phyloP scores from a whole-genome alignment of 192 early-diverging fungal species.

The Chytriomyces sp. region DNA sequence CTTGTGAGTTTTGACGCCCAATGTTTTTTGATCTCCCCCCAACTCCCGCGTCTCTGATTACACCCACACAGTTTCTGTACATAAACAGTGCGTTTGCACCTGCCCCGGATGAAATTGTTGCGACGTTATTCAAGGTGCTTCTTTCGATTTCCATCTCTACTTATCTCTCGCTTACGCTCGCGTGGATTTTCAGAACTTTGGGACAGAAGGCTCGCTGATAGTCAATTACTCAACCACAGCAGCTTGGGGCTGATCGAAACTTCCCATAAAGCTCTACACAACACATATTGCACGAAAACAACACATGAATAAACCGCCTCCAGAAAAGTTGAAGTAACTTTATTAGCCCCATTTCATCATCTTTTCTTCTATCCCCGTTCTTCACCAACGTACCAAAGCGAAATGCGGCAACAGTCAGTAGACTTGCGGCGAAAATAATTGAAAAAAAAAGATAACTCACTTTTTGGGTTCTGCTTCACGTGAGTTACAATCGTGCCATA shows the following conservation, averaged over 20 bases:
- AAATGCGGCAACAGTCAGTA: no score
- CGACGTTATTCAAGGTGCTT: slow-evolving; percentile 76
- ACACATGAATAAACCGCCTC: no score
- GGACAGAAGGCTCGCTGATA: slow-evolving; percentile 78
- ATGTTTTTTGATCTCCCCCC: not conserved
- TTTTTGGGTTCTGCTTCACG: slow-evolving; percentile 21
- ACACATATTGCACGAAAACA: no score
- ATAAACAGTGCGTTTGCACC: slow-evolving; percentile 94
- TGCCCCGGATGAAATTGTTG: slow-evolving; percentile 87
- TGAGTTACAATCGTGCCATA: slow-evolving; percentile 6
- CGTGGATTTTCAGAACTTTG: slow-evolving; percentile 74
- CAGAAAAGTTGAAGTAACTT: no score
- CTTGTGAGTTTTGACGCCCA: not conserved
- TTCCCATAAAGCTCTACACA: not conserved
- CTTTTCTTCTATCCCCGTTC: no score
- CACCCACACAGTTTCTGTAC: slow-evolving; percentile 78
- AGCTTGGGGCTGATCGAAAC: slow-evolving; percentile 77
- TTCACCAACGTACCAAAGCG: no score
- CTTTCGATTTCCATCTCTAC: not conserved
- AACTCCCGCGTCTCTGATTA: not conserved
- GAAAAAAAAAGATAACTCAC: slow-evolving; percentile 3
- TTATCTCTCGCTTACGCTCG: not conserved
- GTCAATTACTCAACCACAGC: slow-evolving; percentile 91
- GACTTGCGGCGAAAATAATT: not conserved
- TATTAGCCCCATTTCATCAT: no score